phyloP scores from a whole-genome alignment of 768 basidiomycete genomes.

The Tricholoma hemisulphureum region DNA sequence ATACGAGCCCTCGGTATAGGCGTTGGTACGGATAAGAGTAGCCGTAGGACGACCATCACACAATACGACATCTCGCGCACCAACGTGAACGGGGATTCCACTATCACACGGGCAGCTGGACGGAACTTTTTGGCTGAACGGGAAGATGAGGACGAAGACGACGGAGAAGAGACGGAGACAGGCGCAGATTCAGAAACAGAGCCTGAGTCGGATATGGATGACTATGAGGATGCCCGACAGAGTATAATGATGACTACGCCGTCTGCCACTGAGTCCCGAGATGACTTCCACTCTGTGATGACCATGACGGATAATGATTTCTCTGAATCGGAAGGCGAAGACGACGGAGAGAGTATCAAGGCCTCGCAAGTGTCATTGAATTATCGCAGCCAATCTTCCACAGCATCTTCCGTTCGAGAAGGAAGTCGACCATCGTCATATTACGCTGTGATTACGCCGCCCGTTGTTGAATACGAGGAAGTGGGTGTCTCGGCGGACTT shows the following conservation, averaged over 20 bases:
- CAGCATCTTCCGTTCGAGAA: constrained; percentile 24
- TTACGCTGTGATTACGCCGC: constrained; percentile 24
- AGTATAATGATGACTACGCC: constrained; percentile 65
- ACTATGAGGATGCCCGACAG: constrained; percentile 79
- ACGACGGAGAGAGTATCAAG: constrained; percentile 70
- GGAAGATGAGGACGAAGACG: constrained; percentile 26
- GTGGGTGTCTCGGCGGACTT: constrained; percentile 39
- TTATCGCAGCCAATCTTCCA: constrained; percentile 28
- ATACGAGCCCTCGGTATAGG: constrained; percentile 18
- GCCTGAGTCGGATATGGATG: constrained; percentile 65
- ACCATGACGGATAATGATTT: constrained; percentile 71
- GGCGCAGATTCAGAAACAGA: constrained; percentile 70
- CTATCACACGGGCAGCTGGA: constrained; percentile 32
- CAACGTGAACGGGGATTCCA: constrained; percentile 37
- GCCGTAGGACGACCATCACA: constrained; percentile 46
- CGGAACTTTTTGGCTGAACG: constrained; percentile 33
- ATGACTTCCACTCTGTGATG: constrained; percentile 77
- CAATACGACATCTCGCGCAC: constrained; percentile 41
- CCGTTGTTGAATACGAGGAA: constrained; percentile 52
- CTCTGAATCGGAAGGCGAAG: constrained; percentile 53
- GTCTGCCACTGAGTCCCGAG: constrained; percentile 50
- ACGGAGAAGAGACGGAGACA: constrained; percentile 56
- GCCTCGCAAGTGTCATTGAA: constrained; percentile 47
- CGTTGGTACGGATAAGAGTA: constrained; percentile 4
- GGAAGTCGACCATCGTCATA: constrained; percentile 34